Evolutionary conservation across 768 basidiomycete genomes (phyloP), one percentile per base, ranked within the genome.

Genomic region (Porphyrellus cyaneotinctus): DNA sequence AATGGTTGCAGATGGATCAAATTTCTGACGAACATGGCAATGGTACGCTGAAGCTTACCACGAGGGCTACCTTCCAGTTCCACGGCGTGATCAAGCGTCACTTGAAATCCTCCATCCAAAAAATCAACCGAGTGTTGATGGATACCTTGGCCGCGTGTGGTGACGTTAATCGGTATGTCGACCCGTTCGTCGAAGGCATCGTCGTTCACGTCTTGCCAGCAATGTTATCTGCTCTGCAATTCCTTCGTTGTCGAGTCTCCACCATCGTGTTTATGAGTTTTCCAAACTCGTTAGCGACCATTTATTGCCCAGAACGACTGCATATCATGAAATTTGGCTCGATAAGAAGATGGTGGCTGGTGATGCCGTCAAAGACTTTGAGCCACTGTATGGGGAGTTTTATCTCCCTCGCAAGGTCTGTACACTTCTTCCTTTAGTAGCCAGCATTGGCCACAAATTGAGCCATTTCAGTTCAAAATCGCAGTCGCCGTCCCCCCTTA

Each of bases 291-390:
- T 95, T 64, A 94, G 91, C 71, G 82, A 85, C 54, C 86, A 90
- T 64, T 80, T 99, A 37, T 77, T 97, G 31, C 97, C 97, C 20
- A 79, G 84, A 41, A 97, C 95, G 6, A 83, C 84, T 5, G 97
- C 97, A 6, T 98, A 99, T 69, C 92, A 97, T 66, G 97, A 99
- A 72, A 98, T 99, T 57, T 99, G 95, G 95, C 77, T 98, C 38
- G 94, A 98, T 75, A 95, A 97, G 76, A 97, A 97, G 75, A 73
- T 93, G 61, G 88, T 99, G 46, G 91, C 88, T 5, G 97, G 95
- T 17, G 94, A 93, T 32, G 93, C 94, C 6, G 71, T 97, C 54
- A 89, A 94, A 66, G 94, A 97, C 71, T 83, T 91, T 58, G 97
- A 99, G 71, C 97, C 97, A 2, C 72, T 97, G n/a, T 99, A 98